Evolutionary conservation across 2,329 filamentous ascomycete species (phyloP).

Genomic region (Coniochaeta ligniaria): DNA sequence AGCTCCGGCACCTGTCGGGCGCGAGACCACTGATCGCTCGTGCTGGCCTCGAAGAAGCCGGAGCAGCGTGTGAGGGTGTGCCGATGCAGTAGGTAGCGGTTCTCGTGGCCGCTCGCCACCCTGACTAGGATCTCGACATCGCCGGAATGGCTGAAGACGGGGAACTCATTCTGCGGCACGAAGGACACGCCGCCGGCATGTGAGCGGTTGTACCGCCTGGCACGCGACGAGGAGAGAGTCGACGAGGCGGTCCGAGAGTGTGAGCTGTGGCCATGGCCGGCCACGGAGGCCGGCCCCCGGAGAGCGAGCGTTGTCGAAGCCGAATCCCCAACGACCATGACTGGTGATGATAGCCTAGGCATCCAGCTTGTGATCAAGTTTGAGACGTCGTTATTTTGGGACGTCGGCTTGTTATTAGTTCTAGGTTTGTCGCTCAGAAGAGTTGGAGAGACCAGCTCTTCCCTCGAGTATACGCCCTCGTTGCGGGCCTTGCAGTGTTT

Average conservation of each 20-base stretch:
- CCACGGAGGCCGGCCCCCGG: conserved; percentile 23
- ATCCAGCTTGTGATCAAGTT: background rate
- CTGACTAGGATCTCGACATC: conserved; percentile 85
- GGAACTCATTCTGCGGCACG: conserved; percentile 81
- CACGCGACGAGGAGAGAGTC: conserved; percentile 18
- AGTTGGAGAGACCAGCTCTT: conserved; percentile 2
- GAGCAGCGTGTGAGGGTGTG: conserved; percentile 86
- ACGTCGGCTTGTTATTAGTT: too few species aligned
- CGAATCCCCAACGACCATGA: conserved; percentile 25
- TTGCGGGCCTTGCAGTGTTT: background rate
- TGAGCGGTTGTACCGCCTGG: conserved; percentile 65
- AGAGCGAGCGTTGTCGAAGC: conserved; percentile 22
- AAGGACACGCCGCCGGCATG: conserved; percentile 67
- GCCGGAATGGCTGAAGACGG: conserved; percentile 80
- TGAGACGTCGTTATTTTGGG: background rate
- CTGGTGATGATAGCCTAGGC: background rate
- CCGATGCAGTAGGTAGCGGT: conserved; percentile 79
- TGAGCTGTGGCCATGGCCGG: conserved; percentile 16
- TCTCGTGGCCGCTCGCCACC: conserved; percentile 59
- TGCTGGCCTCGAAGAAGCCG: conserved; percentile 86
- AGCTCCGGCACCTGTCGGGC: conserved; percentile 20
- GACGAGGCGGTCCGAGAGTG: conserved; percentile 9
- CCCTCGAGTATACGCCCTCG: background rate
- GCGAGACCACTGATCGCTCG: conserved; percentile 69
- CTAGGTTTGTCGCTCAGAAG: background rate